A percentile compares a stretch with the other conserved stretches of the same genome.
Evolutionary conservation across 306 rosid species (phyloP).

Genomic region (Pterocarpus macrocarpus): DNA sequence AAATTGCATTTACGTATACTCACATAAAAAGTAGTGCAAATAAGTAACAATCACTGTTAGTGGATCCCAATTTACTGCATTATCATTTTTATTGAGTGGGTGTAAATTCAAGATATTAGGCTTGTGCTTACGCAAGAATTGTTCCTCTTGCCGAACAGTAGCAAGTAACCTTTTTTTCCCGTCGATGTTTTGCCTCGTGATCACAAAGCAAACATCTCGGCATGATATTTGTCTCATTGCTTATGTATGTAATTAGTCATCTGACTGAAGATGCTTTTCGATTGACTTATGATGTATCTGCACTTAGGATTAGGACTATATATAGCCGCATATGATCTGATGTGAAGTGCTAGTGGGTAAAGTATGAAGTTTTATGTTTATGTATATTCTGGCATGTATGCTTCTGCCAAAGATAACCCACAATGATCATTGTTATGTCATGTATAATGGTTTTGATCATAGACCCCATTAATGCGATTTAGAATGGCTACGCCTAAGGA

Average conservation of each 20-base stretch:
- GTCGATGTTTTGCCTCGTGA: background rate
- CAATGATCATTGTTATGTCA: background rate
- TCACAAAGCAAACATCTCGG: background rate
- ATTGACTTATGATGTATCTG: background rate
- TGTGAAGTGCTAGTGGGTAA: too few species aligned
- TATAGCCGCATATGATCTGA: background rate
- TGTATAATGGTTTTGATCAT: background rate
- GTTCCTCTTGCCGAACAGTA: too few species aligned
- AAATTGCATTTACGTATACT: too few species aligned
- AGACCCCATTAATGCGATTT: background rate
- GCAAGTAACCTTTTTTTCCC: background rate
- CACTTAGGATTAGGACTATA: background rate
- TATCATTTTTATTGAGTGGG: too few species aligned
- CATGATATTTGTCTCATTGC: background rate
- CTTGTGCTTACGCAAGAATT: too few species aligned
- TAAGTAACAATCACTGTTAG: too few species aligned
- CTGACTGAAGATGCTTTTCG: background rate
- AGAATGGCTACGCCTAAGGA: background rate
- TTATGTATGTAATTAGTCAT: too few species aligned
- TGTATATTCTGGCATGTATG: too few species aligned
- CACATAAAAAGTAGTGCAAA: too few species aligned
- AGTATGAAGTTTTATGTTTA: too few species aligned
- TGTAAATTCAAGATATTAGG: too few species aligned
- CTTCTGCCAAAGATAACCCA: background rate
- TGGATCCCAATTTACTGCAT: too few species aligned